These are phyloP conservation scores for Arabis alpina DNA, from an alignment of 345 rosid genomes.

Conservation along the genomic window DNA sequence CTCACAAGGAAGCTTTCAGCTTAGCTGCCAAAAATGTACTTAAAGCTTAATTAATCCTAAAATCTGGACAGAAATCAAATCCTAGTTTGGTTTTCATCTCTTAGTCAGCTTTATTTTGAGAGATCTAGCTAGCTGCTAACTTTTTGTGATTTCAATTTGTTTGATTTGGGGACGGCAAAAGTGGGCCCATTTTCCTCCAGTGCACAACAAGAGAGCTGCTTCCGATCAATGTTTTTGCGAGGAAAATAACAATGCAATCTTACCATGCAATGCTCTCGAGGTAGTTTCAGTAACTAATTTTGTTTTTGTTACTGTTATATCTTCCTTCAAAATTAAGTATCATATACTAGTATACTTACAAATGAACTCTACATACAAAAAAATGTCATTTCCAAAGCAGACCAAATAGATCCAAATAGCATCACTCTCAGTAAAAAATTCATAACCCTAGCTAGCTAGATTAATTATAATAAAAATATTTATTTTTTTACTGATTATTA, in stretches of 20 bases:
- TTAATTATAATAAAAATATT: background rate
- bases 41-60: background rate
- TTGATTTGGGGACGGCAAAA: slow-evolving; percentile 43
- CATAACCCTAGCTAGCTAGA: slow-evolving; percentile 36
- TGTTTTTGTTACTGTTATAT: background rate
- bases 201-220: slow-evolving; percentile 53
- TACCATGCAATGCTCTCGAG: slow-evolving; percentile 29
- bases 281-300: slow-evolving; percentile 21
- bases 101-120: background rate
- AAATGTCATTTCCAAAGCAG: slow-evolving; percentile 22
- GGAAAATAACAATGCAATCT: slow-evolving; percentile 34
- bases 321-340: background rate
- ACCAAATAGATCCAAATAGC: slow-evolving; percentile 27
- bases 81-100: background rate
- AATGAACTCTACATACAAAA: background rate
- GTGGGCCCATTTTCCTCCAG: slow-evolving; percentile 96
- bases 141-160: slow-evolving; percentile 29
- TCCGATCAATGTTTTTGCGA: slow-evolving; percentile 42
- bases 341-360: background rate
- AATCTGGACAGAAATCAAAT: slow-evolving; percentile 1
- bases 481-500: slow-evolving; percentile 10
- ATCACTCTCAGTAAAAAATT: slow-evolving; percentile 29
- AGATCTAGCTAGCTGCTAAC: slow-evolving; percentile 13
- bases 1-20: slow-evolving; percentile 98
- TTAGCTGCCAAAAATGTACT: slow-evolving; percentile 93